These are phyloP conservation scores for Wickerhamomyces ciferrii DNA, from an alignment of 805 yeast genomes.

Conservation along the genomic window DNA sequence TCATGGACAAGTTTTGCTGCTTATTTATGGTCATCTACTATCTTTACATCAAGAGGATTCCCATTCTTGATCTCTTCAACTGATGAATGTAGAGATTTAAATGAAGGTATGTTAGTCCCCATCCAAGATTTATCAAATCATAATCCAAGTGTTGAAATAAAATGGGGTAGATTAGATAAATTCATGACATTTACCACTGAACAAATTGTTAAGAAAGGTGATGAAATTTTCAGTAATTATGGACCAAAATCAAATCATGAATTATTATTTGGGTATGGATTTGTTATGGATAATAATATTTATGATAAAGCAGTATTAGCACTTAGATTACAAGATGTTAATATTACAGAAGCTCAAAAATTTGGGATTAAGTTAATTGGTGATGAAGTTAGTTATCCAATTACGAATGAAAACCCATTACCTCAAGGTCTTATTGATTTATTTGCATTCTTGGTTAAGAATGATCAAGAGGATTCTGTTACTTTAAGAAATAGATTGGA, in stretches of 20 bases:
- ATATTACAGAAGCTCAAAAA: conserved; percentile 24
- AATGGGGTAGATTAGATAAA: conserved; percentile 43
- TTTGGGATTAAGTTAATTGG: conserved; percentile 37
- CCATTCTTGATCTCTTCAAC: conserved; percentile 58
- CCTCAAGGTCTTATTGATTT: conserved; percentile 44
- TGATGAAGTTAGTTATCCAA: conserved; percentile 33
- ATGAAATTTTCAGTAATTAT: conserved; percentile 72
- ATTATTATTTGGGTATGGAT: conserved; percentile 77
- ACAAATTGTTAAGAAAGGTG: conserved; percentile 24
- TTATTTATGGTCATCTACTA: conserved; percentile 71
- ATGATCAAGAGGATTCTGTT: conserved; percentile 39
- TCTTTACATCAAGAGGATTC: conserved; percentile 74
- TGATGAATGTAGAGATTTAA: conserved; percentile 29
- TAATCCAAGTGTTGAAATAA: conserved; percentile 49
- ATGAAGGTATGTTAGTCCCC: conserved; percentile 69
- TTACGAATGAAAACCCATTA: conserved; percentile 27
- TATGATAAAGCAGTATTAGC: conserved; percentile 58
- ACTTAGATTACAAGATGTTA: conserved; percentile 39
- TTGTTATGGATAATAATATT: conserved; percentile 50
- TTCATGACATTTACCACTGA: conserved; percentile 39
- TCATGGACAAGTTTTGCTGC: conserved; percentile 64
- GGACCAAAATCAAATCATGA: conserved; percentile 89
- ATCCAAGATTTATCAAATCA: conserved; percentile 79
- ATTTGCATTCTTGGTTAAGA: conserved; percentile 49
- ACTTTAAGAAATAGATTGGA: conserved; percentile 54